Conservation (phyloP, 192 early-diverging fungal genomes). For the Coemansia sp. region DNA sequence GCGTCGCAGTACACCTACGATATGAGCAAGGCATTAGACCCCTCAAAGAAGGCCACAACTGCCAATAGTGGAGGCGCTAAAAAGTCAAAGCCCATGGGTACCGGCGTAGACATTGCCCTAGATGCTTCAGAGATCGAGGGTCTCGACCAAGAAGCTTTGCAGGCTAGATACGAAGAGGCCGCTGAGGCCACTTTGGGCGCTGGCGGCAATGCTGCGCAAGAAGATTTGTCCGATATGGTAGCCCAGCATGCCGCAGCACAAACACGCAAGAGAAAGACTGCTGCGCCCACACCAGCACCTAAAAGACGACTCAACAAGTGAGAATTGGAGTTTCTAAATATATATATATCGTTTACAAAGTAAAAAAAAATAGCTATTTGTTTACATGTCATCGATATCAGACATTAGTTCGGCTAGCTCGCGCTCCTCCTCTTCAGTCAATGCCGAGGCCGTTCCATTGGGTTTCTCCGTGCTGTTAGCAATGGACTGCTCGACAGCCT, state of each 20-base stretch:
- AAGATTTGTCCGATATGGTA: slow-evolving; percentile 89
- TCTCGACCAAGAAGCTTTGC: slow-evolving; percentile 74
- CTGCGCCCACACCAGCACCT: slow-evolving; percentile 46
- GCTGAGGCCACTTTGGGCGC: slow-evolving; percentile 39
- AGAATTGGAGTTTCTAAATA: background rate
- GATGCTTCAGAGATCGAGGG: slow-evolving; percentile 91
- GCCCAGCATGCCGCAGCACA: slow-evolving; percentile 78
- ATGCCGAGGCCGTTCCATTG: slow-evolving; percentile 12
- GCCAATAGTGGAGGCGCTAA: slow-evolving; percentile 11
- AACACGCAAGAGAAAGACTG: slow-evolving; percentile 70
- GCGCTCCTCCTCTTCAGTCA: slow-evolving; percentile 91
- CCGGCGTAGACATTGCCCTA: slow-evolving; percentile 79
- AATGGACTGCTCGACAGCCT: background rate
- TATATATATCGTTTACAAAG: background rate
- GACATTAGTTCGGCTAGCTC: slow-evolving; percentile 88
- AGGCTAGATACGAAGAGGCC: slow-evolving; percentile 78
- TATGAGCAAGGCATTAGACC: slow-evolving; percentile 57
- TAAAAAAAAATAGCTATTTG: background rate
- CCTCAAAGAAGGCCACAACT: slow-evolving; percentile 50
- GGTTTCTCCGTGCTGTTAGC: background rate
- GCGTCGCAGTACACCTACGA: slow-evolving; percentile 93
- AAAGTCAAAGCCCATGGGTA: slow-evolving; percentile 62
- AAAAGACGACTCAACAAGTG: slow-evolving; percentile 21
- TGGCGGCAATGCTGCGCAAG: slow-evolving; percentile 44
- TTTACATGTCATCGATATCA: slow-evolving; percentile 59